Percentiles rank a stretch among this genome's conserved stretches.
Evolutionary conservation across 371 early-diverging fungal genomes (phyloP).

Genomic region (Blastocladiella emersonii): DNA sequence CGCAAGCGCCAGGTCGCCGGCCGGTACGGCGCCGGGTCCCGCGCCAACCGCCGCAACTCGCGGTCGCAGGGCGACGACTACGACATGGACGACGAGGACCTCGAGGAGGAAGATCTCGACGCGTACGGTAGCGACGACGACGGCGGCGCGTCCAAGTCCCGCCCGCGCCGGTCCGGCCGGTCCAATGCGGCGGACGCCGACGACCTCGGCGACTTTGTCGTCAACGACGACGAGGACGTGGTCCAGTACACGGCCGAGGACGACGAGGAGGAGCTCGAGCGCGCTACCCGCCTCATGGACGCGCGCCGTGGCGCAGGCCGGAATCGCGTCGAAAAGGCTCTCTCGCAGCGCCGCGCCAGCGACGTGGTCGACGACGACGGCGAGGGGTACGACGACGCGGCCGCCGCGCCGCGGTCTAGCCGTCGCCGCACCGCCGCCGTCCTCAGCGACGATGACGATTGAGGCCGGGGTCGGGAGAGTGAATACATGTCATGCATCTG

Average conservation of each 20-base stretch:
- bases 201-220: constrained; percentile 17
- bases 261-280: constrained; percentile 11
- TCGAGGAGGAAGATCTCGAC: background rate
- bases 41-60: too few relatives aligned
- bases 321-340: background rate
- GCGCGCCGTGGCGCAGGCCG: constrained; percentile 1
- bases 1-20: background rate
- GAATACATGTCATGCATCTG: too few relatives aligned
- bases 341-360: too few relatives aligned
- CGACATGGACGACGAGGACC: background rate
- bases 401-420: background rate
- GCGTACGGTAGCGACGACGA: constrained; percentile 10
- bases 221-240: constrained; percentile 19
- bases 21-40: background rate
- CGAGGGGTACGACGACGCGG: background rate
- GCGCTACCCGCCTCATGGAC: constrained; percentile 8
- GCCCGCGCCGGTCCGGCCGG: background rate
- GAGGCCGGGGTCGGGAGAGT: too few relatives aligned
- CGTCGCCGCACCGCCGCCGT: background rate
- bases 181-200: background rate
- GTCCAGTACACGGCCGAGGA: constrained; percentile 12
- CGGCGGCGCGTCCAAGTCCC: background rate
- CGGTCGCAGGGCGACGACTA: constrained; percentile 8
- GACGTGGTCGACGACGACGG: too few relatives aligned
- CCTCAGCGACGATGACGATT: constrained; percentile 1